These are phyloP conservation scores for Candida hungchunana DNA, from an alignment of 805 yeast genomes.

Conservation along the genomic window DNA sequence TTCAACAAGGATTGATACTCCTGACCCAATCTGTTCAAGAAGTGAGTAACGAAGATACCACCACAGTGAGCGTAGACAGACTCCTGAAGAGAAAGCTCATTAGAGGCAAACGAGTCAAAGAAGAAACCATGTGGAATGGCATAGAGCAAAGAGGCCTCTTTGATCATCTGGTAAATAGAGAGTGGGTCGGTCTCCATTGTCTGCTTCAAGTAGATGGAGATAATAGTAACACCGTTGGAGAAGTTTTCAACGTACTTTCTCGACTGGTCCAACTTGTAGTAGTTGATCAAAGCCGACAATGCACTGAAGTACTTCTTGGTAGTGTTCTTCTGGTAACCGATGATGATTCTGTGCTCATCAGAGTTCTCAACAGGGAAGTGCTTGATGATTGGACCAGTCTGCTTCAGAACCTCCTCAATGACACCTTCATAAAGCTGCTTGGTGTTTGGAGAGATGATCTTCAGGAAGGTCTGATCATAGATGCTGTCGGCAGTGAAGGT, in stretches of 20 bases:
- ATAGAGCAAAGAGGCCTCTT: conserved; percentile 89
- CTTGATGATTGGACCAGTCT: conserved; percentile 88
- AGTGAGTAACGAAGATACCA: conserved; percentile 88
- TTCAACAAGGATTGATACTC: conserved; percentile 71
- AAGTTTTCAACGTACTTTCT: conserved; percentile 94
- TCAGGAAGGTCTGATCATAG: conserved; percentile 74
- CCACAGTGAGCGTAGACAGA: conserved; percentile 93
- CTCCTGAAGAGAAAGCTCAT: conserved; percentile 88
- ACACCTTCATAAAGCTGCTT: conserved; percentile 71
- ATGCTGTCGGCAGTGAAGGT: conserved; percentile 47
- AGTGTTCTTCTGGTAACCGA: conserved; percentile 81
- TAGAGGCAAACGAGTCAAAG: conserved; percentile 63
- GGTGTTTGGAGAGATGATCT: conserved; percentile 76
- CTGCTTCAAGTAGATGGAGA: conserved; percentile 80
- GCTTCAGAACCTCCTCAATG: conserved; percentile 56
- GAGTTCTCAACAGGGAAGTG: conserved; percentile 75
- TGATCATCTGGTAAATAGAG: conserved; percentile 82
- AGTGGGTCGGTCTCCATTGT: conserved; percentile 49
- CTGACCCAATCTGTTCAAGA: conserved; percentile 88
- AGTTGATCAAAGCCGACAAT: conserved; percentile 77
- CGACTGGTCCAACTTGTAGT: conserved; percentile 78
- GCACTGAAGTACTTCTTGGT: conserved; percentile 88
- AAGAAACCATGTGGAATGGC: conserved; percentile 87
- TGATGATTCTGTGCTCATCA: conserved; percentile 81
- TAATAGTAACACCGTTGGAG: conserved; percentile 79